A percentile compares a stretch with the other conserved stretches of the same genome.
These are phyloP conservation scores for Sextonia rubra DNA, from an alignment of 164 flowering plant genomes.

Conservation along the genomic window DNA sequence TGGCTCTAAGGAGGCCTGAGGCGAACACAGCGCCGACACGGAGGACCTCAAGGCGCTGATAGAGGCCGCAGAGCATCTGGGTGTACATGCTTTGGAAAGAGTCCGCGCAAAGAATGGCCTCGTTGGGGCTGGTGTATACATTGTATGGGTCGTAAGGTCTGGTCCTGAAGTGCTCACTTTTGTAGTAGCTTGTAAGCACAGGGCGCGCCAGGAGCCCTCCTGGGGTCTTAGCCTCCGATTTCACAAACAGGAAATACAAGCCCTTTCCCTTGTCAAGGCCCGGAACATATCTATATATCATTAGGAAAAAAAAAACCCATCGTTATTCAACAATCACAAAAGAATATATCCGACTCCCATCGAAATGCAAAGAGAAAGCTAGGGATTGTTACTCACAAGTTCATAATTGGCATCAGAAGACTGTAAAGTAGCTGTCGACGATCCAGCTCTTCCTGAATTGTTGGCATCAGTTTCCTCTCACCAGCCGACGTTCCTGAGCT, in stretches of 20 bases:
- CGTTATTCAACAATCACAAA: background rate
- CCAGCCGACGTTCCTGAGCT: conserved; percentile 92
- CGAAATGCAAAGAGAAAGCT: background rate
- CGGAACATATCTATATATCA: conserved; percentile 48
- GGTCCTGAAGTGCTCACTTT: conserved; percentile 59
- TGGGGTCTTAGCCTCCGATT: conserved; percentile 59
- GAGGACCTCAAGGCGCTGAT: conserved; percentile 46
- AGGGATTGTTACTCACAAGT: conserved; percentile 42
- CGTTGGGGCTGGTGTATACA: conserved; percentile 72
- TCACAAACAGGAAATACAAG: conserved; percentile 57
- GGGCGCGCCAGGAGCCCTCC: conserved; percentile 76
- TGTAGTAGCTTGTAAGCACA: conserved; percentile 77
- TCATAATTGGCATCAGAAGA: conserved; percentile 86
- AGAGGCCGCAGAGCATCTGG: conserved; percentile 78
- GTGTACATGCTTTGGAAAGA: conserved; percentile 86
- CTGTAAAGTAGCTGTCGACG: conserved; percentile 60
- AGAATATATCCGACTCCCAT: background rate
- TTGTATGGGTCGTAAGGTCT: conserved; percentile 66
- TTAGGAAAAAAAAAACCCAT: background rate
- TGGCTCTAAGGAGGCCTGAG: conserved; percentile 74
- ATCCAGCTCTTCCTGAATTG: conserved; percentile 59
- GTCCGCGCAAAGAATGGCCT: conserved; percentile 65
- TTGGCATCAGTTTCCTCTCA: conserved; percentile 78
- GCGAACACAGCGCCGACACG: conserved; percentile 82
- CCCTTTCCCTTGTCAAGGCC: conserved; percentile 74